Conservation (phyloP, 2,329 filamentous ascomycete species). For the Calonectria pseudoturangicola region DNA sequence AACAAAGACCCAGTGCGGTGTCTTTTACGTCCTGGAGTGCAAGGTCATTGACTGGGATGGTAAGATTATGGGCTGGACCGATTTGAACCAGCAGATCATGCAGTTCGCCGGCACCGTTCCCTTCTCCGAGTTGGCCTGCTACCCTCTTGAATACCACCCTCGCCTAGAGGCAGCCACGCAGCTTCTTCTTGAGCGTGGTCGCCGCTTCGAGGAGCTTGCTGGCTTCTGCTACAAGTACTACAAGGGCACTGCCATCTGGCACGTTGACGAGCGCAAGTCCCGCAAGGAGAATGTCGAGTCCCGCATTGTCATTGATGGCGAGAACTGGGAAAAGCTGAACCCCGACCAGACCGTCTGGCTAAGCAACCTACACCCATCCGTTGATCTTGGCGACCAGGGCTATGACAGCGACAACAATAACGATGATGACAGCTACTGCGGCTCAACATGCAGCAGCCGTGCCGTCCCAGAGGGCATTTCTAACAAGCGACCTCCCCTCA, state of each 20-base stretch:
- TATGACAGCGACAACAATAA: slow-evolving; percentile 30
- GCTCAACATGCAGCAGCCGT: too few relatives aligned
- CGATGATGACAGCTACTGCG: slow-evolving; percentile 31
- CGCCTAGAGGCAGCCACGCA: slow-evolving; percentile 59
- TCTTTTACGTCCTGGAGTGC: slow-evolving; percentile 62
- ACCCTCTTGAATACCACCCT: slow-evolving; percentile 66
- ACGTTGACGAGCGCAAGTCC: slow-evolving; percentile 49
- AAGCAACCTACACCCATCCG: slow-evolving; percentile 19
- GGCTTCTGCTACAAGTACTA: slow-evolving; percentile 70
- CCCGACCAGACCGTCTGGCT: slow-evolving; percentile 53
- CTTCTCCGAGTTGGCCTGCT: slow-evolving; percentile 66
- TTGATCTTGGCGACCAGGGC: neutral
- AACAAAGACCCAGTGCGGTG: slow-evolving; percentile 60
- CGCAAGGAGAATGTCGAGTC: slow-evolving; percentile 56
- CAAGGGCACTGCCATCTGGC: slow-evolving; percentile 60
- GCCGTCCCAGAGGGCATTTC: neutral
- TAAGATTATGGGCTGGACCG: slow-evolving; percentile 65
- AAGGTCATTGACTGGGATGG: slow-evolving; percentile 70
- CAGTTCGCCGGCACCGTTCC: slow-evolving; percentile 66
- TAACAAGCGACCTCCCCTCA: slow-evolving; percentile 54
- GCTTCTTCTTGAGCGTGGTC: slow-evolving; percentile 63
- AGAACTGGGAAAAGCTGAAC: slow-evolving; percentile 57
- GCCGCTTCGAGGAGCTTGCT: slow-evolving; percentile 65
- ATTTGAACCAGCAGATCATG: slow-evolving; percentile 59
- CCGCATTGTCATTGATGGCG: slow-evolving; percentile 57